Evolutionary conservation across 1,284 basidiomycete species (phyloP).

Genomic region (Salmacisia buchloeana): DNA sequence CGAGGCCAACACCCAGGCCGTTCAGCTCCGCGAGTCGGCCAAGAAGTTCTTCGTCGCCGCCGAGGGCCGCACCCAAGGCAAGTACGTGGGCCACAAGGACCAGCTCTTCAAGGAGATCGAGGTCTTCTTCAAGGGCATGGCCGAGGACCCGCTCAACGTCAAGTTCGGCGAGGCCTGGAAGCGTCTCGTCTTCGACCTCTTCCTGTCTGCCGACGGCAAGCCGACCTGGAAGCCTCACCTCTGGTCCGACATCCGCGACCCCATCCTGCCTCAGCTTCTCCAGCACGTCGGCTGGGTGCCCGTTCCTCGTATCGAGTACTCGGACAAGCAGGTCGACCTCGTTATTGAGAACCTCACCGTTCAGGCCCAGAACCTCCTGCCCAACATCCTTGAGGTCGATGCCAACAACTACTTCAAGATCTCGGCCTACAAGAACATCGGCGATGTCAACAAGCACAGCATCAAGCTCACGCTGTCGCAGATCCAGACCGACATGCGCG

Average conservation of each 20-base stretch:
- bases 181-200: slow-evolving; percentile 70
- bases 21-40: slow-evolving; percentile 33
- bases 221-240: slow-evolving; percentile 74
- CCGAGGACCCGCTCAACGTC: slow-evolving; percentile 74
- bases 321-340: slow-evolving; percentile 54
- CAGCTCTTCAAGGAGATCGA: slow-evolving; percentile 66
- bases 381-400: slow-evolving; percentile 70
- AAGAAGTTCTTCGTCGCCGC: slow-evolving; percentile 42
- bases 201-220: slow-evolving; percentile 59
- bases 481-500: slow-evolving; percentile 89
- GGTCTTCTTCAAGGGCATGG: slow-evolving; percentile 74
- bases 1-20: slow-evolving; percentile 59
- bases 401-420: slow-evolving; percentile 78
- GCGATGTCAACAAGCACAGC: slow-evolving; percentile 34
- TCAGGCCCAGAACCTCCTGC: slow-evolving; percentile 62
- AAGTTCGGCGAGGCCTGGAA: slow-evolving; percentile 78
- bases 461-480: slow-evolving; percentile 57
- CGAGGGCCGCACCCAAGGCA: slow-evolving; percentile 57
- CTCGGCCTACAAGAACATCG: slow-evolving; percentile 38
- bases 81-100: slow-evolving; percentile 80
- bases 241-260: slow-evolving; percentile 75
- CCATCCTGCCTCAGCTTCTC: slow-evolving; percentile 75
- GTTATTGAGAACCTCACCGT: slow-evolving; percentile 90
- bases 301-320: slow-evolving; percentile 56
- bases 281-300: slow-evolving; percentile 60